Conservation (phyloP, 2,329 filamentous ascomycete genomes). For the Fusarium nodosum region DNA sequence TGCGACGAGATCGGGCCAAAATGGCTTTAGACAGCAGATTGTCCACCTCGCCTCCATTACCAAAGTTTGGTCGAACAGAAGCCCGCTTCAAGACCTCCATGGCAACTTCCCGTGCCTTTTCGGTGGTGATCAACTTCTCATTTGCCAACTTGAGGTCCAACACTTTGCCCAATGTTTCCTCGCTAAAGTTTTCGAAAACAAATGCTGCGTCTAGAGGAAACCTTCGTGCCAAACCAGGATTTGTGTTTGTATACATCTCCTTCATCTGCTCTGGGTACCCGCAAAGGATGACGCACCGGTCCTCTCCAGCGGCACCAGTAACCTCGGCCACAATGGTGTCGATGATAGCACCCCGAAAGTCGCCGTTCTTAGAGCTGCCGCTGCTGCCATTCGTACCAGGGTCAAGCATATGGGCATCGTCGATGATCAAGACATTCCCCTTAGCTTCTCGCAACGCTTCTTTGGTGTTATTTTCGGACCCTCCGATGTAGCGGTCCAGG, state of each 20-base stretch:
- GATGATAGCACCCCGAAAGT: slow-evolving; percentile 74
- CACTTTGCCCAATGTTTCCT: slow-evolving; percentile 71
- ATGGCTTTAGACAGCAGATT: slow-evolving; percentile 56
- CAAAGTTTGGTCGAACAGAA: slow-evolving; percentile 77
- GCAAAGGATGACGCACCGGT: slow-evolving; percentile 78
- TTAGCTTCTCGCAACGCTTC: slow-evolving; percentile 73
- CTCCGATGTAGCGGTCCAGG: slow-evolving; percentile 71
- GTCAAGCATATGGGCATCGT: slow-evolving; percentile 79
- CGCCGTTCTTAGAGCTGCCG: slow-evolving; percentile 51
- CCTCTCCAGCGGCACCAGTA: slow-evolving; percentile 76
- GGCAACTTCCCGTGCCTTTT: slow-evolving; percentile 66
- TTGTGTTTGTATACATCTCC: slow-evolving; percentile 78
- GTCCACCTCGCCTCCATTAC: slow-evolving; percentile 81
- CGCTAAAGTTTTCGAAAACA: slow-evolving; percentile 75
- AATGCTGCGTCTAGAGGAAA: slow-evolving; percentile 77
- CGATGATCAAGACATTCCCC: slow-evolving; percentile 82
- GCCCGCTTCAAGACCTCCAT: slow-evolving; percentile 71
- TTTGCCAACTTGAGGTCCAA: slow-evolving; percentile 73
- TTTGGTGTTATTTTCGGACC: slow-evolving; percentile 78
- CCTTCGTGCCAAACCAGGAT: slow-evolving; percentile 76
- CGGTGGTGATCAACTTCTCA: slow-evolving; percentile 67
- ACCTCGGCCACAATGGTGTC: slow-evolving; percentile 83
- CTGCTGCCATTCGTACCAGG: slow-evolving; percentile 53
- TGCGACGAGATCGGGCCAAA: slow-evolving; percentile 44
- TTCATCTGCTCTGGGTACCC: slow-evolving; percentile 80